Evolutionary conservation across 1,284 basidiomycete genomes (phyloP).

Genomic region (Mycena citricolor): DNA sequence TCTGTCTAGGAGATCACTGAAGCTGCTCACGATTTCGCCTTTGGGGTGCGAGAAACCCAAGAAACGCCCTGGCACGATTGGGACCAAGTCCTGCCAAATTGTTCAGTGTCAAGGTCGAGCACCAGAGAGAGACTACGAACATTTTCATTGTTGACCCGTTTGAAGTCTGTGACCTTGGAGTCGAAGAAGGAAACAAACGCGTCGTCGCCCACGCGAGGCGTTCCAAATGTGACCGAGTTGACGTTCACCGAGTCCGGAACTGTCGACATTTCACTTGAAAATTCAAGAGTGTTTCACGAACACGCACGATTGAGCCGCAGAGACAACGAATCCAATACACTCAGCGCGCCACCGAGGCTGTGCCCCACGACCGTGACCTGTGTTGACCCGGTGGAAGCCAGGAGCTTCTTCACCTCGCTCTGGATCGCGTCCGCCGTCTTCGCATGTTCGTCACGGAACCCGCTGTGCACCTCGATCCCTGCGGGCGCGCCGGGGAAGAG

Average conservation of each 20-base stretch:
- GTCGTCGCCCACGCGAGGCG: constrained; percentile 47
- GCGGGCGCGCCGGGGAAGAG: constrained; percentile 48
- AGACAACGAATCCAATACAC: constrained; percentile 52
- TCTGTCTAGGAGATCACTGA: too few relatives aligned
- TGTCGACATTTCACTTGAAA: too few relatives aligned
- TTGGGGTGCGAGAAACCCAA: constrained; percentile 13
- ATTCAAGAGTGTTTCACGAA: too few relatives aligned
- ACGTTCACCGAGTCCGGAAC: constrained; percentile 56
- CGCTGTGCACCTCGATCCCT: constrained; percentile 43
- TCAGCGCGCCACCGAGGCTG: constrained; percentile 58
- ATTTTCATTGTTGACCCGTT: constrained; percentile 17
- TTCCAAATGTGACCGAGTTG: constrained; percentile 49
- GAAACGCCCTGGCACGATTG: constrained; percentile 16
- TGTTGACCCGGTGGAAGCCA: constrained; percentile 33
- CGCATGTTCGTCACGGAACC: constrained; percentile 49
- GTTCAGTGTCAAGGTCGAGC: not conserved
- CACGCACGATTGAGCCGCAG: constrained; percentile 42
- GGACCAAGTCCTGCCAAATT: constrained; percentile 11
- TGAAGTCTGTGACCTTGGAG: constrained; percentile 27
- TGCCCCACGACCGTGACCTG: constrained; percentile 37
- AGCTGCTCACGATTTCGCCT: constrained; percentile 16
- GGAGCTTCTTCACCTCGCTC: constrained; percentile 38
- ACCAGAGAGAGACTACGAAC: constrained; percentile 1
- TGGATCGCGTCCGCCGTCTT: constrained; percentile 38
- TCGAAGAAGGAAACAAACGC: constrained; percentile 42